phyloP scores from a whole-genome alignment of 2,329 filamentous ascomycete genomes.

The Akanthomyces dipterigenus region DNA sequence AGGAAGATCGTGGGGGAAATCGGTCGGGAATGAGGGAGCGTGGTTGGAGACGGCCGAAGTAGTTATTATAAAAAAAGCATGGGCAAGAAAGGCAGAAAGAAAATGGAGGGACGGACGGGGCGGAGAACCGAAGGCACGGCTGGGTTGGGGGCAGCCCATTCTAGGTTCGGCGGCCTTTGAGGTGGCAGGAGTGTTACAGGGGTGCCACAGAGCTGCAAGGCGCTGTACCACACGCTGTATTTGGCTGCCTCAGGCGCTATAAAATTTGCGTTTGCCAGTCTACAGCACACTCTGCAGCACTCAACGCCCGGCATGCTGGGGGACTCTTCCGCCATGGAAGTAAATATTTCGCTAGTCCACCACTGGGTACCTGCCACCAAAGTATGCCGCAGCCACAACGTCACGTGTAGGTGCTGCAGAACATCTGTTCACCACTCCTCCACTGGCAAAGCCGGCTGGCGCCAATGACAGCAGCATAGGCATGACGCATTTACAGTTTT shows the following conservation, averaged over 20 bases:
- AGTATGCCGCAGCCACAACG: not conserved
- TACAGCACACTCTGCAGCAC: no score
- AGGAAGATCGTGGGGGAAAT: constrained; percentile 8
- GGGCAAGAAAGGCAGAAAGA: constrained; percentile 29
- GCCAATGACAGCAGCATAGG: not conserved
- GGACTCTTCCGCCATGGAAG: no score
- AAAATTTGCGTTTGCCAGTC: no score
- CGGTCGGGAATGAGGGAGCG: constrained; percentile 23
- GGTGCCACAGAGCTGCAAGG: not conserved
- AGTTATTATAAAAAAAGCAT: constrained; percentile 28
- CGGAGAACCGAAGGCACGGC: constrained; percentile 23
- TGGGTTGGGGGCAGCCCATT: constrained; percentile 18
- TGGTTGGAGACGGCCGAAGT: constrained; percentile 27
- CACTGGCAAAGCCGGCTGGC: not conserved
- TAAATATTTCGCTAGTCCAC: no score
- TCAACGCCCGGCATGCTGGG: no score
- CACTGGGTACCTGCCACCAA: not conserved
- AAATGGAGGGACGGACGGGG: constrained; percentile 23
- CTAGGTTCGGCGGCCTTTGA: no score
- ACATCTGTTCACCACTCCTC: not conserved
- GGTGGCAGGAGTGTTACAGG: constrained; percentile 6
- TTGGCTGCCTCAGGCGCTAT: no score
- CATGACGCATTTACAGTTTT: no score
- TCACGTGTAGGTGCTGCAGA: not conserved
- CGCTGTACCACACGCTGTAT: not conserved